Conservation (phyloP, 805 yeast genomes). For the Ogataea glucozyma region DNA sequence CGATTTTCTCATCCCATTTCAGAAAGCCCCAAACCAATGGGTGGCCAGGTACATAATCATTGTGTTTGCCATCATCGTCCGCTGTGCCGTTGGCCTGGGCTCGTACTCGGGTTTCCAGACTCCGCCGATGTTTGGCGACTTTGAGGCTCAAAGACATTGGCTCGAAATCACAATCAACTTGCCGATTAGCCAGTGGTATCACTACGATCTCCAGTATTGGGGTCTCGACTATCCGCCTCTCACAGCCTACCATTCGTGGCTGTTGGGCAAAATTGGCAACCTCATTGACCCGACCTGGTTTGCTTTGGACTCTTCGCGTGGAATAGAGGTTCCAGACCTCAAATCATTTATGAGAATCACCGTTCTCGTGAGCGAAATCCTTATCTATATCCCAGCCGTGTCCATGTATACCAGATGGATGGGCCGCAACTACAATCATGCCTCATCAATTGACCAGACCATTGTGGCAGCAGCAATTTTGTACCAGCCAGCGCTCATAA, state of each 20-base stretch:
- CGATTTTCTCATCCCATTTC: conserved; percentile 76
- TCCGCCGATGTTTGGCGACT: conserved; percentile 90
- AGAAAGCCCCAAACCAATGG: conserved; percentile 87
- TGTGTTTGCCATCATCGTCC: conserved; percentile 68
- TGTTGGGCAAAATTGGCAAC: conserved; percentile 72
- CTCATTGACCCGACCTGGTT: conserved; percentile 74
- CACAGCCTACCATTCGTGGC: conserved; percentile 89
- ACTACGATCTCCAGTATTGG: conserved; percentile 89
- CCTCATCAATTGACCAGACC: conserved; percentile 71
- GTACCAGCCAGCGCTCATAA: conserved; percentile 76
- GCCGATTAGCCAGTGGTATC: conserved; percentile 82
- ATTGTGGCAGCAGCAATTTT: conserved; percentile 76
- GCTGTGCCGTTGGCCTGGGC: conserved; percentile 88
- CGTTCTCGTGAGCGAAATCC: conserved; percentile 70
- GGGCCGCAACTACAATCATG: conserved; percentile 52
- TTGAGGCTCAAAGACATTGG: conserved; percentile 99
- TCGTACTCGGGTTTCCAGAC: conserved; percentile 71
- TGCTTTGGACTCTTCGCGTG: conserved; percentile 68
- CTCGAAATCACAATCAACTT: conserved; percentile 82
- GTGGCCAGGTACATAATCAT: conserved; percentile 77
- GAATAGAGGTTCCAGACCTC: conserved; percentile 63
- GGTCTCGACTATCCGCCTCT: conserved; percentile 97
- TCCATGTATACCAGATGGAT: conserved; percentile 68
- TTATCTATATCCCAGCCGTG: conserved; percentile 79
- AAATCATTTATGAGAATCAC: conserved; percentile 86